phyloP scores from a whole-genome alignment of 306 rosid genomes.

The Adenanthera pavonina region DNA sequence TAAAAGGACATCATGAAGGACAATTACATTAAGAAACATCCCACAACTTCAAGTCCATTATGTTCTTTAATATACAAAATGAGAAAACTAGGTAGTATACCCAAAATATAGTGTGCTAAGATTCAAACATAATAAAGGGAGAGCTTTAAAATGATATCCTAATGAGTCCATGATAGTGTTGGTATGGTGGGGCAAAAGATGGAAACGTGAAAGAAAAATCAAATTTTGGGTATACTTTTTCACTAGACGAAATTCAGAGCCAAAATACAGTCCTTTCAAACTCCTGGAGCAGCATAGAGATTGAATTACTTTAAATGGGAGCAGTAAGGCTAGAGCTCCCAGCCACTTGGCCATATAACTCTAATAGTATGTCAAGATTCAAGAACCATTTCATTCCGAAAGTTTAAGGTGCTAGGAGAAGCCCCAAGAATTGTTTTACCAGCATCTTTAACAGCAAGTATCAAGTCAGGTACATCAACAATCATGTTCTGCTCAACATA shows the following conservation, averaged over 20 bases:
- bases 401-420: not conserved
- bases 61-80: not conserved
- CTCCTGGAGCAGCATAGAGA: not conserved
- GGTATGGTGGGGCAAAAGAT: not conserved
- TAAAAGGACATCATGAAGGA: not conserved
- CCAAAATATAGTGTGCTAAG: not conserved
- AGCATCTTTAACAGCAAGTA: not conserved
- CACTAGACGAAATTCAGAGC: not conserved
- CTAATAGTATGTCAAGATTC: not conserved
- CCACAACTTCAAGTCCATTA: not conserved
- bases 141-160: not conserved
- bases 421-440: not conserved
- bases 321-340: not conserved
- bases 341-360: not conserved
- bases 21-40: not conserved
- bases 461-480: not conserved
- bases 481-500: constrained; percentile 5
- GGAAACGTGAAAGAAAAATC: not conserved
- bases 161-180: not conserved
- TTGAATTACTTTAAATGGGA: not conserved
- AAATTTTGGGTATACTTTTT: not conserved
- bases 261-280: not conserved
- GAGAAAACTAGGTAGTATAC: not conserved
- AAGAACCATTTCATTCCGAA: not conserved
- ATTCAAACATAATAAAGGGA: not conserved